A percentile compares a stretch with the other conserved stretches of the same genome.
phyloP scores from a whole-genome alignment of 371 early-diverging fungal genomes.

The Cokeromyces recurvatus region DNA sequence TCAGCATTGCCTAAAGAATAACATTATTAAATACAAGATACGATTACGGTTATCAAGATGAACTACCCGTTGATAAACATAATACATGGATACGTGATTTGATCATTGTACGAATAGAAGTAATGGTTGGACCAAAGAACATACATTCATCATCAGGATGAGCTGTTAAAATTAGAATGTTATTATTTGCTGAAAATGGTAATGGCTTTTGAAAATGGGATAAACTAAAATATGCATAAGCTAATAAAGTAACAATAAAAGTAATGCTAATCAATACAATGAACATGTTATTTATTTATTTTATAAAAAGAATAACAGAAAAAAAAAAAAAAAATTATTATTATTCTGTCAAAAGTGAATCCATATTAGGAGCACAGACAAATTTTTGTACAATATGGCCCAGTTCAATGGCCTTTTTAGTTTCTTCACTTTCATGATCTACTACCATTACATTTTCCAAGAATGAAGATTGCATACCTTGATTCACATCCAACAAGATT shows the following conservation, averaged over 20 bases:
- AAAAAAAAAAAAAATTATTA: neutral
- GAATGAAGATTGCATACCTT: constrained; percentile 57
- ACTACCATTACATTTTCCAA: constrained; percentile 59
- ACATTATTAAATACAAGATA: neutral
- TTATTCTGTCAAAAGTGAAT: constrained; percentile 30
- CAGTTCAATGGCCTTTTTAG: constrained; percentile 52
- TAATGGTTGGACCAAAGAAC: constrained; percentile 95
- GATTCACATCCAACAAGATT: constrained; percentile 56
- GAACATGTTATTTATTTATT: neutral
- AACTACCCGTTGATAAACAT: constrained; percentile 81
- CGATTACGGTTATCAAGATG: neutral
- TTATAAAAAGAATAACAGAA: neutral
- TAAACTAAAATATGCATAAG: constrained; percentile 14
- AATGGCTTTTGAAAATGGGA: constrained; percentile 10
- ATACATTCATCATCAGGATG: constrained; percentile 99
- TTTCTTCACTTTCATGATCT: constrained; percentile 44
- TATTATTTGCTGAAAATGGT: constrained; percentile 3
- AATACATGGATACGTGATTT: constrained; percentile 61
- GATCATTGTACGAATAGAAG: constrained; percentile 24
- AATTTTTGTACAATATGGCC: constrained; percentile 62
- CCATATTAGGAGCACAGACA: constrained; percentile 64
- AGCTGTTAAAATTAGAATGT: constrained; percentile 83
- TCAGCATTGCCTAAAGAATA: constrained; percentile 66
- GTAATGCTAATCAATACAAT: constrained; percentile 1
- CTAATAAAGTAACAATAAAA: constrained; percentile 2